These are phyloP conservation scores for Phytopythium cucurbitacearum DNA, from an alignment of 352 stramenopile genomes.

Conservation along the genomic window DNA sequence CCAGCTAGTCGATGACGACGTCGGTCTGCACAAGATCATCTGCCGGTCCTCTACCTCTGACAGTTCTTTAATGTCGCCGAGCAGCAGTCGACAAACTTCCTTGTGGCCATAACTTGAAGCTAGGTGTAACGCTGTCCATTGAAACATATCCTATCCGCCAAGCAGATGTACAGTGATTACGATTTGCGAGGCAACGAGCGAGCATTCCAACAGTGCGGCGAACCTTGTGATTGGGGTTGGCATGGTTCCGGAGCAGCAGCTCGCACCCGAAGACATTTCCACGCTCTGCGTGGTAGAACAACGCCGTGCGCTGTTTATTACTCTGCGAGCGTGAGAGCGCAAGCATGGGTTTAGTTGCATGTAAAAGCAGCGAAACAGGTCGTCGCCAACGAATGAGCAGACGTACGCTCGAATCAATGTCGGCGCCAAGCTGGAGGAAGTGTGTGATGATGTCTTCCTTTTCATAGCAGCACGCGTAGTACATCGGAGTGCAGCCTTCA, in stretches of 20 bases:
- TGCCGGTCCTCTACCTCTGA: constrained; percentile 22
- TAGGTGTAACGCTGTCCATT: constrained; percentile 40
- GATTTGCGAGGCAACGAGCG: no score
- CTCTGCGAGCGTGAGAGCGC: constrained; percentile 13
- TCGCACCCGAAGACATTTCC: constrained; percentile 38
- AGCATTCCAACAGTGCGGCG: not conserved
- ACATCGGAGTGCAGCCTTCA: constrained; percentile 38
- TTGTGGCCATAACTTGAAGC: constrained; percentile 36
- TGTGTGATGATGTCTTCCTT: constrained; percentile 25
- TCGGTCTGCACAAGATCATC: constrained; percentile 30
- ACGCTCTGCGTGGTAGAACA: constrained; percentile 43
- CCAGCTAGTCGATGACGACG: constrained; percentile 31
- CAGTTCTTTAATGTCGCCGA: constrained; percentile 14
- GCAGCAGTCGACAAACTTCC: constrained; percentile 33
- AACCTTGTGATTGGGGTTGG: constrained; percentile 37
- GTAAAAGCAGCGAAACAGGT: no score
- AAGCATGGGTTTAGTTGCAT: no score
- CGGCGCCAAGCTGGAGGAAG: constrained; percentile 25
- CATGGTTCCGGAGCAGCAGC: constrained; percentile 30
- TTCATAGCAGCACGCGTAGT: constrained; percentile 38
- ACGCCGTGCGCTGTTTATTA: constrained; percentile 32
- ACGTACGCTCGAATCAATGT: constrained; percentile 21
- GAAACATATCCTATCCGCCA: constrained; percentile 23
- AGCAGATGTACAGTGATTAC: not conserved
- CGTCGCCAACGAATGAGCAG: no score